Evolutionary conservation across 1,284 basidiomycete genomes (phyloP).

Genomic region (Tylopilus orsonianus): DNA sequence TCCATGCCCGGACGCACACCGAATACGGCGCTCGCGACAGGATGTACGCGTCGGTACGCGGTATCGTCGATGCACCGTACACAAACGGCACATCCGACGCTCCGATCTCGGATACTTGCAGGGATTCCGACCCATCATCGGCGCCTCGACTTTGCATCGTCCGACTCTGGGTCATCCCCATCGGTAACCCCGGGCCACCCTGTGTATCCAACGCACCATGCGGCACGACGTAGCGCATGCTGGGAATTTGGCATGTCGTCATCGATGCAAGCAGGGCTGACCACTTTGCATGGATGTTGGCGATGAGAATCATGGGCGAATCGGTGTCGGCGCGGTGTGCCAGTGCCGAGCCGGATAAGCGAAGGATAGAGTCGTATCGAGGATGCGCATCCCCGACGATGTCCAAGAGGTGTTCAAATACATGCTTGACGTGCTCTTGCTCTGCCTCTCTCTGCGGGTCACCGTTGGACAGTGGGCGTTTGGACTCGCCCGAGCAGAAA

Average conservation of each 20-base stretch:
- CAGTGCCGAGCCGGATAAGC: not conserved
- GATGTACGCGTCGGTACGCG: constrained; percentile 20
- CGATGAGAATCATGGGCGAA: constrained; percentile 13
- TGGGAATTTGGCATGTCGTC: constrained; percentile 6
- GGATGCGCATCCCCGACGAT: constrained; percentile 5
- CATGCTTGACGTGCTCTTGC: constrained; percentile 13
- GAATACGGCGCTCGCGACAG: constrained; percentile 21
- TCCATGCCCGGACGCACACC: constrained; percentile 19
- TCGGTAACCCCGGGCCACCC: no score
- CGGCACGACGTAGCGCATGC: constrained; percentile 7
- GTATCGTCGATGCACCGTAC: constrained; percentile 8
- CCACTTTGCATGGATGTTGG: constrained; percentile 20
- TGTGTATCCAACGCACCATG: not conserved
- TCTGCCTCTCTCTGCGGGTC: constrained; percentile 6
- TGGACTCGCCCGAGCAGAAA: constrained; percentile 22
- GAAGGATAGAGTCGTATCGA: constrained; percentile 5
- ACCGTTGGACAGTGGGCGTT: not conserved
- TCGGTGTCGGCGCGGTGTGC: constrained; percentile 6
- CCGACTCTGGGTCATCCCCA: not conserved
- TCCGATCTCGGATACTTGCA: constrained; percentile 10
- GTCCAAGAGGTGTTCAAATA: constrained; percentile 13
- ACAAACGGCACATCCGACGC: constrained; percentile 18
- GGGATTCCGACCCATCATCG: no score
- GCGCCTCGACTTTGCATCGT: not conserved
- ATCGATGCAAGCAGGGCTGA: constrained; percentile 6